These are phyloP conservation scores for Eustoma russellianum DNA, from an alignment of 257 asterid genomes.

Conservation along the genomic window DNA sequence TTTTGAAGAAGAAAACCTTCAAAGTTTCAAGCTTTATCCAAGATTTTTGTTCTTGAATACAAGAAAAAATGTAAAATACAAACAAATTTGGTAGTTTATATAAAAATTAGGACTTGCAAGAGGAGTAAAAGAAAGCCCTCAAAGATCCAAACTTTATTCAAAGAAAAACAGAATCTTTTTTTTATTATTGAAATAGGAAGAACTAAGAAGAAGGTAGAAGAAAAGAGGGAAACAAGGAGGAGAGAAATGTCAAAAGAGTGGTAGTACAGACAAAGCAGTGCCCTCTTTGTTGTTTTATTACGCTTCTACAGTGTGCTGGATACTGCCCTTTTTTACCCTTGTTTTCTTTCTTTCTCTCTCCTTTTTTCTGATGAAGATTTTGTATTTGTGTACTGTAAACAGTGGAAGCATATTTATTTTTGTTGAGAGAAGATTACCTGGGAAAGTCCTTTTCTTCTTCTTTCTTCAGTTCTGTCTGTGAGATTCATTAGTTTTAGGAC, in stretches of 20 bases:
- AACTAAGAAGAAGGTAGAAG: conserved; percentile 2
- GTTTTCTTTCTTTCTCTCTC: not conserved
- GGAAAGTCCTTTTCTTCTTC: not conserved
- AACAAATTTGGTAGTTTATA: not conserved
- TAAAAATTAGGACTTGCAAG: not conserved
- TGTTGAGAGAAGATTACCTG: not conserved
- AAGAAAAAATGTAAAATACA: not conserved
- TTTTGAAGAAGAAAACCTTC: conserved; percentile 23
- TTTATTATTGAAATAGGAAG: not conserved
- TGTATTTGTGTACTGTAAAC: no score
- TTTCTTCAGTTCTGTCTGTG: not conserved
- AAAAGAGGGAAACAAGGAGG: conserved; percentile 6
- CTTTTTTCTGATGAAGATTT: not conserved
- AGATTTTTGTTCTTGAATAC: not conserved
- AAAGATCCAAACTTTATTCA: not conserved
- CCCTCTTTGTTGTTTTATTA: conserved; percentile 14
- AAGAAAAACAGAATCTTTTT: not conserved
- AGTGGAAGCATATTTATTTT: no score
- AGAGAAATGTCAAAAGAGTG: conserved; percentile 18
- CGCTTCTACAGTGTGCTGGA: conserved; percentile 27
- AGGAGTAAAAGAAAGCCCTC: not conserved
- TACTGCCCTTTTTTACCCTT: conserved; percentile 19
- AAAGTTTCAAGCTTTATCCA: not conserved
- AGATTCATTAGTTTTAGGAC: no score
- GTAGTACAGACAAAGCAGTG: conserved; percentile 9